Conservation (phyloP, 345 rosid species). For the Hibiscus trionum region DNA sequence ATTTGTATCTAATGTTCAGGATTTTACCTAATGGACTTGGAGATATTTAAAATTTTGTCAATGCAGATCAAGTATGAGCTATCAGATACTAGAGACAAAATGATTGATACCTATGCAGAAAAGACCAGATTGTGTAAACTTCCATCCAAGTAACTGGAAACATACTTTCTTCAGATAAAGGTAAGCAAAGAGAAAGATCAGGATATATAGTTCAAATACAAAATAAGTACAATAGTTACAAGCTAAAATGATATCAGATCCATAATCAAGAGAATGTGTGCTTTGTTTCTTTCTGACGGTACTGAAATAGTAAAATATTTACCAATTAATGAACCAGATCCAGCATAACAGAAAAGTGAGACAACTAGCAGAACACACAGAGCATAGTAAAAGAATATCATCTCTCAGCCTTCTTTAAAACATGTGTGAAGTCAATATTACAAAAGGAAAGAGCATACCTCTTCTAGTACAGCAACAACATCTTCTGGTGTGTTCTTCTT, state of each 20-base stretch:
- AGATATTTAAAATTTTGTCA: background rate
- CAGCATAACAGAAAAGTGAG: background rate
- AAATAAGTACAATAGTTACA: background rate
- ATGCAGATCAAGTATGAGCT: background rate
- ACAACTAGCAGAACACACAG: background rate
- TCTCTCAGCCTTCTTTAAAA: background rate
- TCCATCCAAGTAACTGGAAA: background rate
- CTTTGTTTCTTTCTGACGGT: background rate
- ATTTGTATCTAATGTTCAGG: background rate
- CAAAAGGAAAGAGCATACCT: conserved; percentile 36
- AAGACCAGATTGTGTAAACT: background rate
- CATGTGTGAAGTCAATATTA: background rate
- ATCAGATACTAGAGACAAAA: background rate
- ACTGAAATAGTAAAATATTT: background rate
- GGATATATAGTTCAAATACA: background rate
- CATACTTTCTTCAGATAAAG: background rate
- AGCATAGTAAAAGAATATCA: background rate
- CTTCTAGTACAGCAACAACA: conserved; percentile 73
- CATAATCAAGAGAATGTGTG: background rate
- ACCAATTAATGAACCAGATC: background rate
- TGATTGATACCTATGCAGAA: background rate
- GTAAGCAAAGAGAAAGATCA: background rate
- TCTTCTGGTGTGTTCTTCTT: conserved; percentile 71
- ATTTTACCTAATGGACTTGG: background rate
- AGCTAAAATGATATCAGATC: background rate